Conservation (phyloP, 202 grass and related monocot species). For the Alloteropsis angusta region DNA sequence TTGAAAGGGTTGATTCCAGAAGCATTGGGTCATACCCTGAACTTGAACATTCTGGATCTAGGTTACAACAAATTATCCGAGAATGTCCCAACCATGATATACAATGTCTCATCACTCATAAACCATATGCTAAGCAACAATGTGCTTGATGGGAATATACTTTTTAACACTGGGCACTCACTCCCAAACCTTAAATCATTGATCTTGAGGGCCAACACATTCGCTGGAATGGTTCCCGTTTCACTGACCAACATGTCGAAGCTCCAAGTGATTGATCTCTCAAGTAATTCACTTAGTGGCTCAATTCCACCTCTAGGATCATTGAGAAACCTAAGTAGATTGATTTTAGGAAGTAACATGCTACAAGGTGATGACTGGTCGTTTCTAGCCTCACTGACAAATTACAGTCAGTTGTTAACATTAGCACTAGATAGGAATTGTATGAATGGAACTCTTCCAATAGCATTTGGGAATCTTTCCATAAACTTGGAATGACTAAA, state of each 20-base stretch:
- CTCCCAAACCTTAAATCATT: conserved; percentile 28
- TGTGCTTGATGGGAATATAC: neutral
- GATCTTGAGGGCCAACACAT: neutral
- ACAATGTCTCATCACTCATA: conserved; percentile 19
- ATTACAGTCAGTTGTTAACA: conserved; percentile 18
- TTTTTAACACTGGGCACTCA: conserved; percentile 16
- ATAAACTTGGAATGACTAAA: neutral
- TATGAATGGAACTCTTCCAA: neutral
- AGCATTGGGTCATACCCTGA: conserved; percentile 7
- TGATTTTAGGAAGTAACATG: conserved; percentile 13
- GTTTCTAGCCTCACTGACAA: conserved; percentile 35
- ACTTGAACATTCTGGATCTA: neutral
- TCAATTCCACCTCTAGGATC: conserved; percentile 18
- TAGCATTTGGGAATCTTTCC: neutral
- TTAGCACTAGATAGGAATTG: conserved; percentile 3
- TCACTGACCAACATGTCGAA: conserved; percentile 25
- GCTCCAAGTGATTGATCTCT: conserved; percentile 34
- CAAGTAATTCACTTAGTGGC: conserved; percentile 30
- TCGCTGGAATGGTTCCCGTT: conserved; percentile 5
- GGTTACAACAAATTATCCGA: neutral
- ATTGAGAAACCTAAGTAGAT: neutral
- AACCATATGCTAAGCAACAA: neutral
- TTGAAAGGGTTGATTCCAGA: neutral
- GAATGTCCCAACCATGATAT: conserved; percentile 6
- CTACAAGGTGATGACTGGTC: conserved; percentile 25